Evolutionary conservation across 2,329 filamentous ascomycete genomes (phyloP), one percentile per base, ranked within the genome.

Genomic region (Dryadomyces sulphureus): DNA sequence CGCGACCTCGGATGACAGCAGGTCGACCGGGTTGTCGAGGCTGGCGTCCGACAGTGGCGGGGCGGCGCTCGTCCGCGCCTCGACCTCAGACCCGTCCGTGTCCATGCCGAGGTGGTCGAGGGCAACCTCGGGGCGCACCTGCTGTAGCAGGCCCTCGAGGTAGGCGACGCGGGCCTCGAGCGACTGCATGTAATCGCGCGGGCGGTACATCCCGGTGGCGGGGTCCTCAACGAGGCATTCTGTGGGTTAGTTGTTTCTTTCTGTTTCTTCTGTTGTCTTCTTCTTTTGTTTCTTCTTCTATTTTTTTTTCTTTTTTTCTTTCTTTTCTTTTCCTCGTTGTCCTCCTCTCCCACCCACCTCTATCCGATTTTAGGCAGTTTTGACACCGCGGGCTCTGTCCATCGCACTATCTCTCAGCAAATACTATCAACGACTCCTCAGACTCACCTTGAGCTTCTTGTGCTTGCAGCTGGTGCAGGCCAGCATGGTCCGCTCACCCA

Each of bases 201-300:
- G 58, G 21, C 56, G 54, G 35, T 60, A 57, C 7, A 60, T 45
- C 5, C 60, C 57, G 2, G 61, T 62, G 8, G 60, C 58, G 5
- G 59, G 59, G 45, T 64, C 61, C 53, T 64, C 60, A 7, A 63
- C 58, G 16, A 49, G 36, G 20, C 48, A 47, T 12, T 47, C 48
- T 49, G 38, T 39, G 36, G 14, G 7, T 11, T n/a, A 36, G 7
- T n/a, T n/a, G n/a, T n/a, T n/a, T n/a, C n/a, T n/a, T n/a, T n/a
- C n/a, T n/a, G n/a, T n/a, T n/a, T n/a, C n/a, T n/a, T n/a, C n/a
- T n/a, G n/a, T n/a, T n/a, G n/a, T n/a, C n/a, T n/a, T n/a, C n/a
- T n/a, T n/a, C n/a, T n/a, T n/a, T n/a, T n/a, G n/a, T n/a, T n/a
- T n/a, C n/a, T n/a, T n/a, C n/a, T n/a, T n/a, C n/a, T n/a, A n/a